phyloP scores from a whole-genome alignment of 768 basidiomycete genomes.

The Chalciporus pseudorubinellus region DNA sequence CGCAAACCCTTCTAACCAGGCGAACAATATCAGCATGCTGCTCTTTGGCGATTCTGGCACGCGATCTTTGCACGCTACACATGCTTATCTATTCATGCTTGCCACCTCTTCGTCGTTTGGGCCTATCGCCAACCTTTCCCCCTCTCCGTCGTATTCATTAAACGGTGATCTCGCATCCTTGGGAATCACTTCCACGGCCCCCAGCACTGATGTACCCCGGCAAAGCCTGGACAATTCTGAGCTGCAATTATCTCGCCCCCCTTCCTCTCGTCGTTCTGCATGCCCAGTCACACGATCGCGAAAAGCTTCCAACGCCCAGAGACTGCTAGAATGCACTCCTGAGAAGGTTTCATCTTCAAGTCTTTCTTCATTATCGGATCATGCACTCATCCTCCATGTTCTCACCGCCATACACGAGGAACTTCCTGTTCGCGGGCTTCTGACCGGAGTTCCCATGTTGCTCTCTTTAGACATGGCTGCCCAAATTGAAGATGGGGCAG shows the following conservation, averaged over 20 bases:
- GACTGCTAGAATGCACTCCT: slow-evolving; percentile 49
- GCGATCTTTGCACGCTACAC: slow-evolving; percentile 74
- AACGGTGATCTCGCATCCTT: slow-evolving; percentile 30
- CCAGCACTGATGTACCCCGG: slow-evolving; percentile 31
- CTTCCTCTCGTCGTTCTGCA: slow-evolving; percentile 48
- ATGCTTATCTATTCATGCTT: slow-evolving; percentile 79
- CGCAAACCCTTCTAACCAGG: slow-evolving; percentile 45
- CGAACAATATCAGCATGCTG: slow-evolving; percentile 45
- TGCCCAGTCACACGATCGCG: slow-evolving; percentile 50
- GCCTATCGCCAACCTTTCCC: slow-evolving; percentile 36
- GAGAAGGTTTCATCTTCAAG: slow-evolving; percentile 41
- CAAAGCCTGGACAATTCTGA: slow-evolving; percentile 18
- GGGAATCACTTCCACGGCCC: slow-evolving; percentile 29
- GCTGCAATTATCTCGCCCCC: slow-evolving; percentile 30
- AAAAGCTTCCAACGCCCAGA: slow-evolving; percentile 55
- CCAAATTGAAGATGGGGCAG: slow-evolving; percentile 40
- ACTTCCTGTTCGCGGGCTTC: slow-evolving; percentile 69
- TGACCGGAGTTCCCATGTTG: slow-evolving; percentile 84
- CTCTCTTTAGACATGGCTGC: slow-evolving; percentile 63
- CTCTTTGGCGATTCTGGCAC: slow-evolving; percentile 59
- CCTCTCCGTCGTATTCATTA: slow-evolving; percentile 41
- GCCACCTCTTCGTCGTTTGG: slow-evolving; percentile 70
- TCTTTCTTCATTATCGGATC: slow-evolving; percentile 69
- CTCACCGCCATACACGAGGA: slow-evolving; percentile 66
- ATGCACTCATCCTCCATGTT: slow-evolving; percentile 65